Evolutionary conservation across 1,284 basidiomycete species (phyloP).

Genomic region (Ceratorhiza oryzae-sativae): DNA sequence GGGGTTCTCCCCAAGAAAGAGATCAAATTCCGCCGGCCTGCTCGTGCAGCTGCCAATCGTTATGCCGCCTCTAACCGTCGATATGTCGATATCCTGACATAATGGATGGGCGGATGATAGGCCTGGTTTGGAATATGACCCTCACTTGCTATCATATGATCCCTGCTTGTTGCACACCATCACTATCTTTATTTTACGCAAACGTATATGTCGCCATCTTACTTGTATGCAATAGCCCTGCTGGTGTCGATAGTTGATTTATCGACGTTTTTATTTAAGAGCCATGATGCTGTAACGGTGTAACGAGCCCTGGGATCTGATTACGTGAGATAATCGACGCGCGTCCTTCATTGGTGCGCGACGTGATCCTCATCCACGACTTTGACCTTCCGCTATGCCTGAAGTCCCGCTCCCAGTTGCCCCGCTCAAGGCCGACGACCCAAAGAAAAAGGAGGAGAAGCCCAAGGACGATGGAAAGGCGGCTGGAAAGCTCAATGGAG

Average conservation of each 20-base stretch:
- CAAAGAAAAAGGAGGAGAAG: conserved; percentile 64
- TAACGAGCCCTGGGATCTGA: conserved; percentile 20
- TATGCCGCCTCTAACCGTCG: conserved; percentile 18
- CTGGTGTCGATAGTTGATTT: conserved; percentile 12
- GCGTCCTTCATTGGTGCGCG: conserved; percentile 37
- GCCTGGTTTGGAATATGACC: background rate
- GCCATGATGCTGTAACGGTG: conserved; percentile 40
- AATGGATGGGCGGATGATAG: background rate
- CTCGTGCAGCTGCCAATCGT: conserved; percentile 14
- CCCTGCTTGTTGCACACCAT: background rate
- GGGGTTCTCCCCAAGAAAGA: conserved; percentile 12
- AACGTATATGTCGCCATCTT: too few relatives aligned
- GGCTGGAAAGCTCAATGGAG: conserved; percentile 58
- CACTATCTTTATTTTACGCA: too few relatives aligned
- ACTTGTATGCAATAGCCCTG: background rate
- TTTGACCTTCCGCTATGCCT: conserved; percentile 18
- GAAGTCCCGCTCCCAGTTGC: conserved; percentile 44
- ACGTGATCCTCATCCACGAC: conserved; percentile 27
- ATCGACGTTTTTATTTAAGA: background rate
- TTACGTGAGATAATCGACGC: conserved; percentile 37
- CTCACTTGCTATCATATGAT: background rate
- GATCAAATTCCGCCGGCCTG: conserved; percentile 20
- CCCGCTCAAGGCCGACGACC: conserved; percentile 72
- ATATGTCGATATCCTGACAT: conserved; percentile 34
- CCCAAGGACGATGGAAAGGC: conserved; percentile 52